These are phyloP conservation scores for Xylaria sp. DNA, from an alignment of 2,329 filamentous ascomycete genomes.

Conservation along the genomic window DNA sequence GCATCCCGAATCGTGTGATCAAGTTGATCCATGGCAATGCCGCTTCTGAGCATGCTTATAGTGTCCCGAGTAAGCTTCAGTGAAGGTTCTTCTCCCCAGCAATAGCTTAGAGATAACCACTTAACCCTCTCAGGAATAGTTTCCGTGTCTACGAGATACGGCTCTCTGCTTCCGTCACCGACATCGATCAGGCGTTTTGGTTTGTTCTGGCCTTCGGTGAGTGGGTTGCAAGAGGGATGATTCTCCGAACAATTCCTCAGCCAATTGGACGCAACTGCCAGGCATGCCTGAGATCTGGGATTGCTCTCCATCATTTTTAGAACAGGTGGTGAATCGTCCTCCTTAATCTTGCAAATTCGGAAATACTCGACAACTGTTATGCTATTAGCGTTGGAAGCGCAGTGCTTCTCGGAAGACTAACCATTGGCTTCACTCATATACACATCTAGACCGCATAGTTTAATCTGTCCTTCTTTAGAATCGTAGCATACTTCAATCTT, in stretches of 20 bases:
- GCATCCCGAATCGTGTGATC: slow-evolving; percentile 7
- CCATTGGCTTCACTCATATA: neutral
- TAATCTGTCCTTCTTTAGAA: neutral
- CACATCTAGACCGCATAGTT: neutral
- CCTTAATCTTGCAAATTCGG: neutral
- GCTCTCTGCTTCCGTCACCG: slow-evolving; percentile 1
- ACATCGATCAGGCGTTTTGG: slow-evolving; percentile 4
- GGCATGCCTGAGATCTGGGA: slow-evolving; percentile 1
- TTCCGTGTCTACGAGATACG: slow-evolving; percentile 1
- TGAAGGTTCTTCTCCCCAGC: slow-evolving; percentile 6
- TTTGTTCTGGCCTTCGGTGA: slow-evolving; percentile 6
- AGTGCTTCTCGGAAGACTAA: neutral
- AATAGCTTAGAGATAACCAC: slow-evolving; percentile 13
- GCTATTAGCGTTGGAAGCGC: neutral
- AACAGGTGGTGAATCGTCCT: slow-evolving; percentile 8
- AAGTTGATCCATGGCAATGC: slow-evolving; percentile 5
- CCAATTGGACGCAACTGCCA: neutral
- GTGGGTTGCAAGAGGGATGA: slow-evolving; percentile 1
- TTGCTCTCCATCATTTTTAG: slow-evolving; percentile 1
- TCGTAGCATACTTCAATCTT: neutral
- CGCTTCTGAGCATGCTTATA: slow-evolving; percentile 3
- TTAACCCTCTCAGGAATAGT: neutral
- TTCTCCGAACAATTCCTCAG: slow-evolving; percentile 7
- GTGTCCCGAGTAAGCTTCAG: slow-evolving; percentile 8
- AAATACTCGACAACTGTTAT: neutral